Percentiles rank a stretch among this genome's conserved stretches.
These are phyloP conservation scores for Ophiostoma novo-ulmi DNA, from an alignment of 2,329 filamentous ascomycete species.

Conservation along the genomic window DNA sequence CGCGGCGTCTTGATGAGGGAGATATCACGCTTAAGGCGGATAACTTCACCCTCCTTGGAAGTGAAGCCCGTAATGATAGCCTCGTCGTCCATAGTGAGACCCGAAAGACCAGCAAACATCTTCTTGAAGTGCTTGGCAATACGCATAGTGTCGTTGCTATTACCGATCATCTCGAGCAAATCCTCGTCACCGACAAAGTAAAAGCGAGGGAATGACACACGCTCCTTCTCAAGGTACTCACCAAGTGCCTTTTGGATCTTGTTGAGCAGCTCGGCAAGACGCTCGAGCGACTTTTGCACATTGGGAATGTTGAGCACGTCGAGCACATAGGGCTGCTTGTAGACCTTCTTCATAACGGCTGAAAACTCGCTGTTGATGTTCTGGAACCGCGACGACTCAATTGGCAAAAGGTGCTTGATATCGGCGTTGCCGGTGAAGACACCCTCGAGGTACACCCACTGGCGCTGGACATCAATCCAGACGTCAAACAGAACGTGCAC, in stretches of 20 bases:
- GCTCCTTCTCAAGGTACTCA: slow-evolving; percentile 96
- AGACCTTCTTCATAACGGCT: slow-evolving; percentile 99
- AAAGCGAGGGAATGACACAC: slow-evolving; percentile 95
- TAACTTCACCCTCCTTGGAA: slow-evolving; percentile 89
- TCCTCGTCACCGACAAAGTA: slow-evolving; percentile 99
- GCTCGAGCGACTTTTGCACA: slow-evolving; percentile 91
- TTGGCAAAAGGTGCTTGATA: slow-evolving; percentile 94
- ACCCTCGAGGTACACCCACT: slow-evolving; percentile 98
- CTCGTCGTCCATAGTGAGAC: slow-evolving; percentile 86
- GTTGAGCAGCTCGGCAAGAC: slow-evolving; percentile 92
- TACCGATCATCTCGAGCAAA: slow-evolving; percentile 96
- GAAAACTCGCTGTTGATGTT: slow-evolving; percentile 99
- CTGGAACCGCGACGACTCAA: slow-evolving; percentile 93
- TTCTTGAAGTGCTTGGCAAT: slow-evolving; percentile 99
- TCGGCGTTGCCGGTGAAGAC: slow-evolving; percentile 98
- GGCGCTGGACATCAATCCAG: slow-evolving; percentile 99
- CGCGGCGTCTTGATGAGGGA: slow-evolving; percentile 88
- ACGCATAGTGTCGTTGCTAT: slow-evolving; percentile 93
- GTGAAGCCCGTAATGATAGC: slow-evolving; percentile 84
- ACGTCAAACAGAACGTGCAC: slow-evolving; percentile 98
- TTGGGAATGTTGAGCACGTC: slow-evolving; percentile 95
- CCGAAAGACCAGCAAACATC: slow-evolving; percentile 97
- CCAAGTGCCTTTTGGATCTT: slow-evolving; percentile 99
- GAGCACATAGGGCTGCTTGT: slow-evolving; percentile 90
- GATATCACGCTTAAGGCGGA: slow-evolving; percentile 83